Conservation (phyloP, 441 rosid genomes). For the Hura crepitans region DNA sequence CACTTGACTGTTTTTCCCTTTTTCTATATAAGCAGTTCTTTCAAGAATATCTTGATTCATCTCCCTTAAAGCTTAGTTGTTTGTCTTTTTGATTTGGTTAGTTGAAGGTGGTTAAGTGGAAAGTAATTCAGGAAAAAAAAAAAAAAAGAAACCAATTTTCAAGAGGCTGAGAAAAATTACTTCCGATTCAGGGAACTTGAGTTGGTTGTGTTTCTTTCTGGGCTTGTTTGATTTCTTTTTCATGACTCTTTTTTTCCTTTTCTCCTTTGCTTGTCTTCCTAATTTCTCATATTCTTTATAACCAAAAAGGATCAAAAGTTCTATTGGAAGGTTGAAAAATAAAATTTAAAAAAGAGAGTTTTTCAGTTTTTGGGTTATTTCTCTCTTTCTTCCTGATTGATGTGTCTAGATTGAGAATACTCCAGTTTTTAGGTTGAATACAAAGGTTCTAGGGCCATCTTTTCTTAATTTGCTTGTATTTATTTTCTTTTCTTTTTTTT, state of each 20-base stretch:
- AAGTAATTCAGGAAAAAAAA: conserved; percentile 33
- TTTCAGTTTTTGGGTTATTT: background rate
- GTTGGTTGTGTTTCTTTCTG: conserved; percentile 31
- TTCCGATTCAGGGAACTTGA: conserved; percentile 40
- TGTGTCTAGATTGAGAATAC: conserved; percentile 19
- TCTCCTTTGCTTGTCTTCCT: conserved; percentile 19
- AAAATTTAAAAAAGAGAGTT: background rate
- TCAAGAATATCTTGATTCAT: background rate
- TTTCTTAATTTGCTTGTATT: background rate
- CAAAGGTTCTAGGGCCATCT: conserved; percentile 24
- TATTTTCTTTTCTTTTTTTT: background rate
- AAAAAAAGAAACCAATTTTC: conserved; percentile 26
- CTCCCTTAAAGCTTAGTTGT: background rate
- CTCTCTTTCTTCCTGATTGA: conserved; percentile 14
- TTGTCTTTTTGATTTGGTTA: conserved; percentile 13
- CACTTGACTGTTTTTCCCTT: background rate
- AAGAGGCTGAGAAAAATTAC: conserved; percentile 46
- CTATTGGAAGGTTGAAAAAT: conserved; percentile 4
- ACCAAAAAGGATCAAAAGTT: conserved; percentile 7
- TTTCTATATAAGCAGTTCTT: background rate
- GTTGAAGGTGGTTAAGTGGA: conserved; percentile 34
- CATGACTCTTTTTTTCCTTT: conserved; percentile 25
- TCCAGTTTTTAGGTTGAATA: conserved; percentile 21
- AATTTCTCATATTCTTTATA: conserved; percentile 15
- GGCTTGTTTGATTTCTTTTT: conserved; percentile 27